phyloP scores from a whole-genome alignment of 106 monocot genomes.

The Xerophyta viscosa region DNA sequence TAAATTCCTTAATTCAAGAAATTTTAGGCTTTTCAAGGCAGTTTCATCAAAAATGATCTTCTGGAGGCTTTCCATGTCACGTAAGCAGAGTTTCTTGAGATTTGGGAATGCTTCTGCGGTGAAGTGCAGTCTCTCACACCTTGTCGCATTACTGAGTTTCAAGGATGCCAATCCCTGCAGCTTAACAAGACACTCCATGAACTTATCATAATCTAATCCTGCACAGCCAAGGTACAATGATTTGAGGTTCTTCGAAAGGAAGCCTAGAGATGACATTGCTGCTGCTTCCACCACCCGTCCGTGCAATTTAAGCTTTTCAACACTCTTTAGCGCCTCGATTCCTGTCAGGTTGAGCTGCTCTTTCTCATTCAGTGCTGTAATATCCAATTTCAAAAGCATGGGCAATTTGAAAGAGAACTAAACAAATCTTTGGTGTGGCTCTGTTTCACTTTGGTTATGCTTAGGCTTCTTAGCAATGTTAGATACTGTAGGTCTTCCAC shows the following conservation, averaged over 20 bases:
- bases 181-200: not conserved
- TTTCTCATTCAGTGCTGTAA: slow-evolving; percentile 4
- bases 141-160: not conserved
- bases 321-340: not conserved
- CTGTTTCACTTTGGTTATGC: slow-evolving; percentile 7
- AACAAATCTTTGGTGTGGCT: slow-evolving; percentile 4
- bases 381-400: slow-evolving; percentile 2
- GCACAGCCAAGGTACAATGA: slow-evolving; percentile 2
- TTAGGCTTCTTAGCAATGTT: slow-evolving; percentile 15
- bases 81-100: not conserved
- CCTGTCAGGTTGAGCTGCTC: not conserved
- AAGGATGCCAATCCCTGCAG: not conserved
- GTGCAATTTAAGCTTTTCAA: not conserved
- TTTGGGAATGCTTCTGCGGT: slow-evolving; percentile 9
- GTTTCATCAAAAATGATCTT: not conserved
- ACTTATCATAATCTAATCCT: slow-evolving; percentile 4
- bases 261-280: not conserved
- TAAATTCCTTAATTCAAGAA: too few relatives aligned
- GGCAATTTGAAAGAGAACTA: slow-evolving; percentile 10
- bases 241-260: not conserved
- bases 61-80: slow-evolving; percentile 1
- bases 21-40: not conserved
- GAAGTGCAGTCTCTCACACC: slow-evolving; percentile 6
- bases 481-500: slow-evolving; percentile 4
- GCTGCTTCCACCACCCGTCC: not conserved